Conservation (phyloP, 2,329 filamentous ascomycete genomes). For the Podosphaera fusca region DNA sequence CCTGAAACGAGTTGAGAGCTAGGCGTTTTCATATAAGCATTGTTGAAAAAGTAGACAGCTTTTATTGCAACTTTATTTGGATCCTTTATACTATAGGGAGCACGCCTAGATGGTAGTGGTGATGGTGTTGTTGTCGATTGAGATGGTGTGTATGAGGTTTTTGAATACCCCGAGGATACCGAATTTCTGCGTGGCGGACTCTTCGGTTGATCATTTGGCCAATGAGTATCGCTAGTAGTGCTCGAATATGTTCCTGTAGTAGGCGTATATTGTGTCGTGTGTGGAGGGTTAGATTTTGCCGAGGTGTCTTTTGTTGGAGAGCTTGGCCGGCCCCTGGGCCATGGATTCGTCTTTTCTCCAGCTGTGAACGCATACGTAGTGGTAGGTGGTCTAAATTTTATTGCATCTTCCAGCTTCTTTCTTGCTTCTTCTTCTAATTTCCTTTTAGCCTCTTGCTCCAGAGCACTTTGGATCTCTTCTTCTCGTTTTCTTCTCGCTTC, state of each 20-base stretch:
- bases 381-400: constrained; percentile 9
- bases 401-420: constrained; percentile 4
- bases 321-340: constrained; percentile 37
- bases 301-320: constrained; percentile 12
- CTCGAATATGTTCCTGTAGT: constrained; percentile 34
- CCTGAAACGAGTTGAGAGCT: constrained; percentile 74
- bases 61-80: constrained; percentile 92
- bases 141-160: constrained; percentile 69
- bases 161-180: constrained; percentile 51
- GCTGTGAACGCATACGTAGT: constrained; percentile 37
- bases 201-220: constrained; percentile 51
- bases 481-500: neutral
- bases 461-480: constrained; percentile 2
- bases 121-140: constrained; percentile 66
- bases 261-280: neutral
- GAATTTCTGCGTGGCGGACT: constrained; percentile 33
- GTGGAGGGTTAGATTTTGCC: neutral
- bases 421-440: constrained; percentile 5
- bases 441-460: constrained; percentile 5
- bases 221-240: constrained; percentile 38
- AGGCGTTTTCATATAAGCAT: constrained; percentile 68
- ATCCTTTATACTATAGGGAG: constrained; percentile 67
- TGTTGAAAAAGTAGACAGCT: constrained; percentile 81
- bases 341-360: constrained; percentile 47
- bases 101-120: constrained; percentile 55